Percentiles rank a stretch among this genome's conserved stretches.
These are phyloP conservation scores for Scalesia atractyloides DNA, from an alignment of 129 eudicot genomes.

Conservation along the genomic window DNA sequence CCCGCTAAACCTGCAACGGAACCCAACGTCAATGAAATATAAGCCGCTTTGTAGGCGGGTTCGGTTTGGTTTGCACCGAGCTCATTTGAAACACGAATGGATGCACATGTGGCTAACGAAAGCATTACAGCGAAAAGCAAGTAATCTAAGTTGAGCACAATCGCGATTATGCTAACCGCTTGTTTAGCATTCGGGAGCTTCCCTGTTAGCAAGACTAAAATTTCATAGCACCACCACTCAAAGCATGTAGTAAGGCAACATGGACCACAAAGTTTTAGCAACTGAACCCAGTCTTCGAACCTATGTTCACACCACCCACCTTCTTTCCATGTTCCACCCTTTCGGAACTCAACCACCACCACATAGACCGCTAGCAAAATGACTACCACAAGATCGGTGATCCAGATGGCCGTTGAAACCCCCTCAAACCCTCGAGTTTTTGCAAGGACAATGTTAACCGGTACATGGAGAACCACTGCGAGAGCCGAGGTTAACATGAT, in stretches of 20 bases:
- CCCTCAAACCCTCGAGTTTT: slow-evolving; percentile 69
- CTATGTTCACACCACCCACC: slow-evolving; percentile 84
- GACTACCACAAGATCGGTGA: slow-evolving; percentile 65
- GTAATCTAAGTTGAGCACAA: slow-evolving; percentile 84
- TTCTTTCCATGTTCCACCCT: slow-evolving; percentile 63
- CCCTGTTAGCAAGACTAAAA: slow-evolving; percentile 66
- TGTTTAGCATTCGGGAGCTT: slow-evolving; percentile 71
- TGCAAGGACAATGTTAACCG: slow-evolving; percentile 56
- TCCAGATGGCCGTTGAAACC: slow-evolving; percentile 76
- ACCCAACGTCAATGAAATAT: slow-evolving; percentile 42
- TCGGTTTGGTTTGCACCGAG: slow-evolving; percentile 64
- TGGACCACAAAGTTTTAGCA: slow-evolving; percentile 65
- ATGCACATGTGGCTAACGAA: slow-evolving; percentile 74
- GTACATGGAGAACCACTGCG: slow-evolving; percentile 62
- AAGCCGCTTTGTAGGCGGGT: slow-evolving; percentile 54
- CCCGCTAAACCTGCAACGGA: slow-evolving; percentile 58
- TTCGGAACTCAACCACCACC: slow-evolving; percentile 39
- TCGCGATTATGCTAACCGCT: slow-evolving; percentile 67
- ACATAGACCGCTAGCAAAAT: slow-evolving; percentile 50
- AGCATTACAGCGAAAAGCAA: slow-evolving; percentile 80
- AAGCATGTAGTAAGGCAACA: slow-evolving; percentile 89
- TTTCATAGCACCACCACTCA: slow-evolving; percentile 96
- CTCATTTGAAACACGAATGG: slow-evolving; percentile 81
- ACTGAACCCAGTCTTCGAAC: slow-evolving; percentile 49
- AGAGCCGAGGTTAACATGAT: slow-evolving; percentile 70